Conservation (phyloP, 768 basidiomycete species). For the Lactarius hengduanensis region DNA sequence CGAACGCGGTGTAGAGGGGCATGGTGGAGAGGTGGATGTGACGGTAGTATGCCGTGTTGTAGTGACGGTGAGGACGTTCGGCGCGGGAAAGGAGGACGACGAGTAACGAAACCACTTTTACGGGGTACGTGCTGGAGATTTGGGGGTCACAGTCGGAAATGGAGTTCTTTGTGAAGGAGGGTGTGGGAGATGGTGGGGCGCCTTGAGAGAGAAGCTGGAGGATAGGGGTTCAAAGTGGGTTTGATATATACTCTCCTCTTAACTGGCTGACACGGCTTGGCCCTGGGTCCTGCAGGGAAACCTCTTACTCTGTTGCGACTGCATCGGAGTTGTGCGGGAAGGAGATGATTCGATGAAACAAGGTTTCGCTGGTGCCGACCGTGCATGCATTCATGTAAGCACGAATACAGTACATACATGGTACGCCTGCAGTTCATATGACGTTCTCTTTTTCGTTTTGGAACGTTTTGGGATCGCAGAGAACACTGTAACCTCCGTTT, state of each 20-base stretch:
- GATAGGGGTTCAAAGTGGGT: conserved; percentile 3
- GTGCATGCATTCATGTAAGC: neutral
- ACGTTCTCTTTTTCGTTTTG: neutral
- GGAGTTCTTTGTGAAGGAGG: neutral
- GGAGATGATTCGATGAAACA: neutral
- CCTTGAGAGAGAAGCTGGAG: neutral
- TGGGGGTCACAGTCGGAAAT: neutral
- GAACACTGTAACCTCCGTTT: neutral
- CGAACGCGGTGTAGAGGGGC: neutral
- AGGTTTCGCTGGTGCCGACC: neutral
- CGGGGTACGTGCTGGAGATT: neutral
- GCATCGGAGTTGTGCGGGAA: neutral
- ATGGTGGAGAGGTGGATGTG: conserved; percentile 7
- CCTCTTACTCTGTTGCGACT: neutral
- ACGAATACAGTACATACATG: neutral
- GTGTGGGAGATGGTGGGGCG: neutral
- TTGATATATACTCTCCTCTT: neutral
- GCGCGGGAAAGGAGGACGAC: neutral
- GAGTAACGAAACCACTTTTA: neutral
- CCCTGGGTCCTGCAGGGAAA: neutral
- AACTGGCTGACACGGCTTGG: neutral
- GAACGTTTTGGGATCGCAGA: neutral
- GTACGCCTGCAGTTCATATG: neutral
- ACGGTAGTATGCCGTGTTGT: neutral
- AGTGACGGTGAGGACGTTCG: neutral